Base-by-base conservation (phyloP, 345 rosid genomes). In the Raphanus raphanistrum region DNA sequence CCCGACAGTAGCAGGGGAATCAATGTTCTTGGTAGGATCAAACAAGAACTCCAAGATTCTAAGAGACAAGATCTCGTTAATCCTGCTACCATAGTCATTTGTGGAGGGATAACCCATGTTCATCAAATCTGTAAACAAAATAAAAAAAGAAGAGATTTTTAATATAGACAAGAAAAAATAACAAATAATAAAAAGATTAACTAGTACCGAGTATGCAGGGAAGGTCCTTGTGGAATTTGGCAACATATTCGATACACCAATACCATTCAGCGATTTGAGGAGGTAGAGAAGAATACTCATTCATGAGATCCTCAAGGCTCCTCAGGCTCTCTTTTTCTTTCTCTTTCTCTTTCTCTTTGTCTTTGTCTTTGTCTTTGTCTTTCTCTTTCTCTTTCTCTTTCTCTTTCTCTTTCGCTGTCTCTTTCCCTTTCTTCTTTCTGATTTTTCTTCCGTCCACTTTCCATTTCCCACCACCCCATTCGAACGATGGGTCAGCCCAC, bases 221-320 rank as follows among this genome's bases (percentile, higher is more conserved):
- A 29, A 79, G 1, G 59, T 79, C 72, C 59, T 74, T 79, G 0
- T 21, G 21, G 26, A 63, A 74, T 54, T 74, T 79, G 71, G 82
- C 79, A 41, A 63, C 75, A 12, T 69, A 74, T 70, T 79, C 82
- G 2, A 79, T 70, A 64, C 72, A 79, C 82, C 82, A 79, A 55
- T 54, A 41, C 79, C 75, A 74, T 25, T 54, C 71, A 70, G 82
- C 67, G 15, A 74, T 63, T 27, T 78, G 69, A 21, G 82, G 48
- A 2, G 79, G 75, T 25, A 35, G 71, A 54, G 79, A 79, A 29
- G 62, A 12, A 26, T 69, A 63, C 28, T 79, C 79, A 9, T 68
- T 31, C 29, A 54, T 69, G 52, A 79, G 52, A 21, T 74, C 79
- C 66, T 79, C 74, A 9, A 73, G 27, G 36, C 78, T 73, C n/a